These are phyloP conservation scores for Lepidium aucheri DNA, from an alignment of 345 rosid species.

Conservation along the genomic window DNA sequence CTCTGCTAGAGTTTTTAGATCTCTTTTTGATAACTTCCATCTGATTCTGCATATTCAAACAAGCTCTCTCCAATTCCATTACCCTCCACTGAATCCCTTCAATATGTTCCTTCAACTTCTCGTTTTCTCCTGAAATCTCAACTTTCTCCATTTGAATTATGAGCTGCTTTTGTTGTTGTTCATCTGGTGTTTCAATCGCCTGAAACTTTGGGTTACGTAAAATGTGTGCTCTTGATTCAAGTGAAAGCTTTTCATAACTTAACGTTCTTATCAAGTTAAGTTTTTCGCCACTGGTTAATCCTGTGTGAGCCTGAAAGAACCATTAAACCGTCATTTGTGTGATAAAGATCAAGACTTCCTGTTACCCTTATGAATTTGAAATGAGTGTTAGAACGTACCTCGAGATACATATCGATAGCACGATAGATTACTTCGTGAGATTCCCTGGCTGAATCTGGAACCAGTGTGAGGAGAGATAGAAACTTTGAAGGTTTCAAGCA, in stretches of 20 bases:
- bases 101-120: slow-evolving; percentile 49
- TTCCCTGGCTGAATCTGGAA: slow-evolving; percentile 70
- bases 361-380: not conserved
- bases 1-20: slow-evolving; percentile 41
- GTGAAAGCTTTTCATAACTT: slow-evolving; percentile 64
- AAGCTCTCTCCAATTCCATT: slow-evolving; percentile 74
- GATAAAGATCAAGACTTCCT: not conserved
- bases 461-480: slow-evolving; percentile 42
- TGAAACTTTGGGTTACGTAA: slow-evolving; percentile 56
- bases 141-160: slow-evolving; percentile 36
- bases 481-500: slow-evolving; percentile 63
- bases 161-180: slow-evolving; percentile 28
- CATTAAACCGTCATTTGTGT: not conserved
- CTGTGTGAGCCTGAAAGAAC: slow-evolving; percentile 52
- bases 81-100: slow-evolving; percentile 86
- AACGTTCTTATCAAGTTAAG: slow-evolving; percentile 45
- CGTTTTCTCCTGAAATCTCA: slow-evolving; percentile 34
- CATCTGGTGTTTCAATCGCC: slow-evolving; percentile 37
- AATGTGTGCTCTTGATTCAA: slow-evolving; percentile 46
- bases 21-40: slow-evolving; percentile 56
- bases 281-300: slow-evolving; percentile 65
- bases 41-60: slow-evolving; percentile 73
- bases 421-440: slow-evolving; percentile 56
- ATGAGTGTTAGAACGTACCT: slow-evolving; percentile 38
- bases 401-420: slow-evolving; percentile 70